Conservation (phyloP, 768 basidiomycete species). For the Tylopilus subfusipes region DNA sequence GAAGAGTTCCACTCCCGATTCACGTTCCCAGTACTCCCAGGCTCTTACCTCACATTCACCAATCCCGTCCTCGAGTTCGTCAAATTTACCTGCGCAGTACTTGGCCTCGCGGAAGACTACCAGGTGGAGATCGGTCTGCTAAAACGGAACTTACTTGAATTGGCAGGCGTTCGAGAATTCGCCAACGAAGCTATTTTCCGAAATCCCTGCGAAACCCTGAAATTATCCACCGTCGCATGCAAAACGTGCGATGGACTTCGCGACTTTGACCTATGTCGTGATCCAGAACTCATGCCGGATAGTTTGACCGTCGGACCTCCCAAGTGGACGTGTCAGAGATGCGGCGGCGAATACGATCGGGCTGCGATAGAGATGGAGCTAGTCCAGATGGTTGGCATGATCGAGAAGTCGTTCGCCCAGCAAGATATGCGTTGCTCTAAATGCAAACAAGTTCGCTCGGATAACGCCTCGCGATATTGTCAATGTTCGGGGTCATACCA, state of each 20-base stretch:
- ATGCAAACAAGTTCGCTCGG: conserved; percentile 87
- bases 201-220: conserved; percentile 89
- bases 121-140: conserved; percentile 84
- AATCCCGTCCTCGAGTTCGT: conserved; percentile 86
- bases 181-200: conserved; percentile 79
- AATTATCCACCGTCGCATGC: conserved; percentile 84
- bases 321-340: conserved; percentile 69
- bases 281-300: conserved; percentile 73
- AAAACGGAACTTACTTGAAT: conserved; percentile 84
- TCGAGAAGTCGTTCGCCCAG: conserved; percentile 75
- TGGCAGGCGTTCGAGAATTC: conserved; percentile 85
- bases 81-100: conserved; percentile 82
- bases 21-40: conserved; percentile 82
- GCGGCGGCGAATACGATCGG: conserved; percentile 87
- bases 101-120: conserved; percentile 76
- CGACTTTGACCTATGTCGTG: conserved; percentile 95
- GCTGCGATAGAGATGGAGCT: conserved; percentile 81
- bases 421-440: conserved; percentile 88
- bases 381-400: conserved; percentile 65
- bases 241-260: conserved; percentile 78
- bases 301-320: conserved; percentile 43
- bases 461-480: conserved; percentile 83
- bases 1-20: conserved; percentile 54
- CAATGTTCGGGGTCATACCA: conserved; percentile 84
- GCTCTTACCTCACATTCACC: conserved; percentile 72